Evolutionary conservation across 352 stramenopile genomes (phyloP).

Genomic region (Phytopythium aichiense): DNA sequence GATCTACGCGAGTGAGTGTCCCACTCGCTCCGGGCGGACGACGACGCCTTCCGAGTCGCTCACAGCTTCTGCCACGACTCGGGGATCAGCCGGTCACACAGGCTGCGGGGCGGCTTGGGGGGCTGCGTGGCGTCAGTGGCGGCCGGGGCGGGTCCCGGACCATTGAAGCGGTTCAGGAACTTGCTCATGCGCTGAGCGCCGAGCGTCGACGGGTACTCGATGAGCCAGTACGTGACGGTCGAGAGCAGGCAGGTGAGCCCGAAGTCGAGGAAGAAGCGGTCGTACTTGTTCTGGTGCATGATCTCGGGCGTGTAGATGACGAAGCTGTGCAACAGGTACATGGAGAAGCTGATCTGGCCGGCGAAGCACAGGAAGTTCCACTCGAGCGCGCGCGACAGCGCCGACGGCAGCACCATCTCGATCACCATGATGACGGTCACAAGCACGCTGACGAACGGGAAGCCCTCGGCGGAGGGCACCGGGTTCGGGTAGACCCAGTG

Average conservation of each 20-base stretch:
- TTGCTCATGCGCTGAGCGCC: too few relatives aligned
- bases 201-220: too few relatives aligned
- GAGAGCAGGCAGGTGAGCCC: too few relatives aligned
- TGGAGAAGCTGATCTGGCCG: slow-evolving; percentile 43
- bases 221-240: too few relatives aligned
- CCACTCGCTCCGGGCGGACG: neutral
- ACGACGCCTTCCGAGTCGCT: neutral
- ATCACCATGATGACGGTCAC: slow-evolving; percentile 28
- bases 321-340: slow-evolving; percentile 10
- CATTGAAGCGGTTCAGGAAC: neutral
- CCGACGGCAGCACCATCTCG: slow-evolving; percentile 32
- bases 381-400: slow-evolving; percentile 30
- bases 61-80: neutral
- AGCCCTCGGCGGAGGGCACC: slow-evolving; percentile 5
- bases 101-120: neutral
- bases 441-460: slow-evolving; percentile 22
- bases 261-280: too few relatives aligned
- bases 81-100: neutral
- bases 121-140: neutral
- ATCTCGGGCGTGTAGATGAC: slow-evolving; percentile 17
- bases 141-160: neutral
- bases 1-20: neutral
- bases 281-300: neutral
- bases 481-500: slow-evolving; percentile 4
- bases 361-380: slow-evolving; percentile 30